Base-by-base conservation (phyloP, 805 yeast species). In the Ogataea haglerorum region DNA sequence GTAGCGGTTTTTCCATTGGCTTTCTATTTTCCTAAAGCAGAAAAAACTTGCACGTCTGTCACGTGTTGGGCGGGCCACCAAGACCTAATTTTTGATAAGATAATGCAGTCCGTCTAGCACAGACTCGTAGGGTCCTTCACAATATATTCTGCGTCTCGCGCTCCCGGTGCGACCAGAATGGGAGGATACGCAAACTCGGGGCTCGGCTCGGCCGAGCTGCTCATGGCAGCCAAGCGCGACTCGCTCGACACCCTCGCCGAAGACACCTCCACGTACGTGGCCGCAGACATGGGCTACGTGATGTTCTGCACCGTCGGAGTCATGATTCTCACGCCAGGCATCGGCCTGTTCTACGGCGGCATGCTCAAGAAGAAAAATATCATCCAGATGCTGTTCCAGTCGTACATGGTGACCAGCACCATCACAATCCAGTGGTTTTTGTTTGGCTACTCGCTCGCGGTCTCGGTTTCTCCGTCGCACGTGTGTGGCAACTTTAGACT, bases 211-310 rank as follows among this genome's bases (percentile, higher is more conserved):
- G 64, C 63, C 5, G 49, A 46, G 31, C 51, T 56, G 16, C 18
- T 59, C 2, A 38, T 43, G 27, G 41, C 43, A 9, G 52, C 51
- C 28, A 48, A 42, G 32, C 49, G 62, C 13, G 61, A 55, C 29
- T 36, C 45, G 37, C 40, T 56, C 2, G 45, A 49, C 2, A 57
- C 61, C 3, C 43, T 61, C 26, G 56, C 53, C 4, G 70, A 66
- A 15, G 72, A 70, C 37, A 61, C 69, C 1, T 57, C 67, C 9
- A 59, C 68, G 4, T 62, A 39, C 32, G 39, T 35, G 9, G 45
- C 70, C 1, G 67, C 70, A 7, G 79, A 75, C 49, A 73, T 75
- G 75, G 77, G 68, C 6, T 75, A 72, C 41, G 66, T 73, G 9
- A 48, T 71, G 59, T 63, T 70, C 43, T 69, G 73, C 46, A 59